Percentiles rank a stretch among this genome's conserved stretches.
These are phyloP conservation scores for Dactylellina parvicollis DNA, from an alignment of 2,329 filamentous ascomycete genomes.

Conservation along the genomic window DNA sequence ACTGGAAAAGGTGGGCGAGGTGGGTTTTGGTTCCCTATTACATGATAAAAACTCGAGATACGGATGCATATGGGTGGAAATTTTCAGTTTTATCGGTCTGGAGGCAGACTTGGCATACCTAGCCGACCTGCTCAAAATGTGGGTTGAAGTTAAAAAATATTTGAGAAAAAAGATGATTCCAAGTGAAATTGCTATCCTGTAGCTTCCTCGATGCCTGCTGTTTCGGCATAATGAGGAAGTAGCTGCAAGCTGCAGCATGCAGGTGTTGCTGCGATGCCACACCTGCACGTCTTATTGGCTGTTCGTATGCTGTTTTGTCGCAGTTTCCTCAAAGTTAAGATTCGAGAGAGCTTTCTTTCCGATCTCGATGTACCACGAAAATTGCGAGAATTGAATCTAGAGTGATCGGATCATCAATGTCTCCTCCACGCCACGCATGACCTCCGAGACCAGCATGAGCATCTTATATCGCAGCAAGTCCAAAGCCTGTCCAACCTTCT, in stretches of 20 bases:
- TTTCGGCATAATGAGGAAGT: constrained; percentile 21
- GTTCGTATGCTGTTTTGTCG: constrained; percentile 15
- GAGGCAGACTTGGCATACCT: background rate
- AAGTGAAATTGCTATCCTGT: constrained; percentile 14
- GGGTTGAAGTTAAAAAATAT: constrained; percentile 6
- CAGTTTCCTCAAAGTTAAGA: constrained; percentile 21
- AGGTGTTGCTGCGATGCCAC: constrained; percentile 26
- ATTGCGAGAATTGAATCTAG: constrained; percentile 36
- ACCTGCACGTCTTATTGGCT: constrained; percentile 35
- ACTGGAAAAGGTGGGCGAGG: background rate
- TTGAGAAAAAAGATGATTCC: background rate
- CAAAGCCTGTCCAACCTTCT: constrained; percentile 32
- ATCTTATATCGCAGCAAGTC: constrained; percentile 28
- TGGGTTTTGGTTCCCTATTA: background rate
- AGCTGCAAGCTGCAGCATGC: constrained; percentile 27
- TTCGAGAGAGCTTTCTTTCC: constrained; percentile 5
- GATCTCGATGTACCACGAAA: constrained; percentile 26
- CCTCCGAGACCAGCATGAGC: constrained; percentile 4
- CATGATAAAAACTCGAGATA: constrained; percentile 12
- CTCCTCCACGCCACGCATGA: constrained; percentile 41
- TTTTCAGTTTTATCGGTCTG: background rate
- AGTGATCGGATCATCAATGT: constrained; percentile 33
- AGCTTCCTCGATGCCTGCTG: constrained; percentile 27
- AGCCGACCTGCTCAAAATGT: constrained; percentile 34
- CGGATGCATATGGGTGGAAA: background rate